Evolutionary conservation across 75 land plant species (phyloP).

Genomic region (Sequoia sempervirens): DNA sequence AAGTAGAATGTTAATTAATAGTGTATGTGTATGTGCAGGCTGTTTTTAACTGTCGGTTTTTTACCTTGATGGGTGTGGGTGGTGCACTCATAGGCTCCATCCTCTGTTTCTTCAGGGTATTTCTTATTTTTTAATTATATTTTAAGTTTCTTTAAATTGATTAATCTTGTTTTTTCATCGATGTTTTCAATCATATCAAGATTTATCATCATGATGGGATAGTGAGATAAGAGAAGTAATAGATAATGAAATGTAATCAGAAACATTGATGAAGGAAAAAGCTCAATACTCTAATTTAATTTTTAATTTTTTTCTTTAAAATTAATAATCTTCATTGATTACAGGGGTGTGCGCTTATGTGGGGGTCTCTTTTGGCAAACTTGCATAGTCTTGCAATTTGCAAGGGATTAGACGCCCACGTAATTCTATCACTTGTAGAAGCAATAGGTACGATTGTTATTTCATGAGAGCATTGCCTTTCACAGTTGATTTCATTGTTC

Average conservation of each 20-base stretch:
- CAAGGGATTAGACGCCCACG: background rate
- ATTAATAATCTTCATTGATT: background rate
- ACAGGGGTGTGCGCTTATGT: background rate
- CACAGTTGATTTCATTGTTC: too few relatives aligned
- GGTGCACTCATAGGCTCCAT: conserved; percentile 33
- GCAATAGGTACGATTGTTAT: background rate
- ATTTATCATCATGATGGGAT: too few relatives aligned
- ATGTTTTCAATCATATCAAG: too few relatives aligned
- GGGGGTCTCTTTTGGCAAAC: background rate
- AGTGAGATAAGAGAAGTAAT: too few relatives aligned
- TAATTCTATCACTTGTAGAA: background rate
- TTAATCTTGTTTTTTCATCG: background rate
- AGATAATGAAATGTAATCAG: too few relatives aligned
- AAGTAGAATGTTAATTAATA: background rate
- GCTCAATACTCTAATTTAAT: background rate
- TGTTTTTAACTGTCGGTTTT: conserved; percentile 32
- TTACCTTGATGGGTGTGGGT: conserved; percentile 30
- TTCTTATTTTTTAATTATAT: background rate
- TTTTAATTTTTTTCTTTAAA: background rate
- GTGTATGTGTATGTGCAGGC: conserved; percentile 11
- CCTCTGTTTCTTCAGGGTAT: conserved; percentile 36
- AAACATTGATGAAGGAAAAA: background rate
- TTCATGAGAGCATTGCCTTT: too few relatives aligned
- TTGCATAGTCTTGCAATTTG: background rate
- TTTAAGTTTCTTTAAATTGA: background rate